Conservation (phyloP, 2,329 filamentous ascomycete species). For the Sclerotinia borealis region DNA sequence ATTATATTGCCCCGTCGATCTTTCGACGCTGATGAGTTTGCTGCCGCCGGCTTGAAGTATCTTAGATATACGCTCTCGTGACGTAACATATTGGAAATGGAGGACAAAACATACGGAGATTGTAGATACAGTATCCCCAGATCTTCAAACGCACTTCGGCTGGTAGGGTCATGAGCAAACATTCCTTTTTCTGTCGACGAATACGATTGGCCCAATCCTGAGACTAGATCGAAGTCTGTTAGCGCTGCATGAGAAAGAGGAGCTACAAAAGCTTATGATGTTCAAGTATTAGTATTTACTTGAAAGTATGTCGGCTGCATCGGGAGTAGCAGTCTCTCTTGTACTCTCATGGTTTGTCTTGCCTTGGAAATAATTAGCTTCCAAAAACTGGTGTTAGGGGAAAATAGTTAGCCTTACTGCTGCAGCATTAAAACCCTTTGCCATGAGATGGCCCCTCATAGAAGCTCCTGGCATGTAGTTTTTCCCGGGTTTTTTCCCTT, state of each 20-base stretch:
- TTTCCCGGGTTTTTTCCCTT: neutral
- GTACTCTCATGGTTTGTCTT: neutral
- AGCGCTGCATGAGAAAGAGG: neutral
- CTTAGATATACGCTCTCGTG: neutral
- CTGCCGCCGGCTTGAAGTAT: neutral
- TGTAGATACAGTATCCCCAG: neutral
- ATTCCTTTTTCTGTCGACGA: neutral
- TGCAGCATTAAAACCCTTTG: neutral
- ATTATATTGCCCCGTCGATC: neutral
- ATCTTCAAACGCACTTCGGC: neutral
- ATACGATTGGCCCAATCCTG: neutral
- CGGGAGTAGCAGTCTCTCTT: neutral
- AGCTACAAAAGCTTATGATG: too few relatives aligned
- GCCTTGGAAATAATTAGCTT: neutral
- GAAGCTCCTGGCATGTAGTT: neutral
- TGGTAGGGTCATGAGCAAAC: neutral
- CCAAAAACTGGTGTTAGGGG: too few relatives aligned
- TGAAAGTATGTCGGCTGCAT: neutral
- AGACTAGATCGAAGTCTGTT: neutral
- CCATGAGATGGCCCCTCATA: neutral
- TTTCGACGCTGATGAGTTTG: neutral
- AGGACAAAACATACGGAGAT: neutral
- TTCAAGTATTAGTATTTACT: too few relatives aligned
- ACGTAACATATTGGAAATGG: too few relatives aligned
- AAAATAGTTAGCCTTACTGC: neutral